Evolutionary conservation across 140 eudicot species (phyloP).

Genomic region (Ambrosia hybrid): DNA sequence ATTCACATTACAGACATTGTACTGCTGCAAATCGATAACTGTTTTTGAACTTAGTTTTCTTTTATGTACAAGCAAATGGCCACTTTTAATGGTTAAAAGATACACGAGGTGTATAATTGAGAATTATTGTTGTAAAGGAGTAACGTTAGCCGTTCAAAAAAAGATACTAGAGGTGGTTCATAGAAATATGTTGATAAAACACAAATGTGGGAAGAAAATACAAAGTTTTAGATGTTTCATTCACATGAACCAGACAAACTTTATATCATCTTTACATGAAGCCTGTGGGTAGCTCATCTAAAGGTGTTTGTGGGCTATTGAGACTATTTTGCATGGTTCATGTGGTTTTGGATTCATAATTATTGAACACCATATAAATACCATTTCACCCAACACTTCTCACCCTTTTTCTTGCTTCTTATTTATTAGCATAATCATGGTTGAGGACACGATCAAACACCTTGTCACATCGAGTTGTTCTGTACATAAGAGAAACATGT

Average conservation of each 20-base stretch:
- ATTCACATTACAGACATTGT: slow-evolving; percentile 28
- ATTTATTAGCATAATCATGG: too few species aligned
- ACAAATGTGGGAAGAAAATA: too few species aligned
- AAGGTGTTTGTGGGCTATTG: too few species aligned
- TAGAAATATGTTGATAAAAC: not conserved
- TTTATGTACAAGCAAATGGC: slow-evolving; percentile 11
- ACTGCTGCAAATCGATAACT: slow-evolving; percentile 5
- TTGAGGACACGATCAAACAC: not conserved
- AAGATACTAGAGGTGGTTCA: not conserved
- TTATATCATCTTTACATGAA: not conserved
- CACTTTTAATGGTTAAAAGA: not conserved
- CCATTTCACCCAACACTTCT: too few species aligned
- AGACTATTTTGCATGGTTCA: too few species aligned
- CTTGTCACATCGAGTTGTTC: not conserved
- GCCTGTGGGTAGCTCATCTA: too few species aligned
- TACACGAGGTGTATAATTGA: too few species aligned
- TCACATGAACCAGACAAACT: too few species aligned
- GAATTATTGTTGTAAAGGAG: too few species aligned
- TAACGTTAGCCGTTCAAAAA: too few species aligned
- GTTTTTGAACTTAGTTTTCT: not conserved
- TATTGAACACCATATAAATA: too few species aligned
- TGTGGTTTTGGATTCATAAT: too few species aligned
- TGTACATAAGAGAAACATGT: not conserved
- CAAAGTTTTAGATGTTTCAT: not conserved
- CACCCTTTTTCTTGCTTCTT: not conserved